Base-by-base conservation (phyloP, 106 monocot species). In the Platanthera zijinensis region DNA sequence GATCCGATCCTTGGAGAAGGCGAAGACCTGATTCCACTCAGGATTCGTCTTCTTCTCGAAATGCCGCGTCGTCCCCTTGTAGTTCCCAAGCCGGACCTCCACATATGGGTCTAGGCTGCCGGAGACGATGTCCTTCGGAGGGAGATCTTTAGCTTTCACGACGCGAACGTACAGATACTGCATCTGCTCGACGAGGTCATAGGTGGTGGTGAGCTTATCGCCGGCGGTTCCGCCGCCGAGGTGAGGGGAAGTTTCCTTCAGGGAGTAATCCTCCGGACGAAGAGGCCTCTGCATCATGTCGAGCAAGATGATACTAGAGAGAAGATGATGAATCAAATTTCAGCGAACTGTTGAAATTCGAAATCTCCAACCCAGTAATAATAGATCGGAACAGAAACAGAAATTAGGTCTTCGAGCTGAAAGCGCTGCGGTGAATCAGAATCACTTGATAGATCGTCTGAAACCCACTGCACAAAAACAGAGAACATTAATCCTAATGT, bases 101-200 rank as follows among this genome's bases (percentile, higher is more conserved):
- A 85, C 85, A 74, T 88, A 88, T 1, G 88, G 85, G 47, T 83
- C 80, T n/a, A 80, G 80, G 12, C 86, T 78, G 9, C 86, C 86
- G 48, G 78, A 79, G 30, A 81, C 15, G 14, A 53, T 2, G 71
- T 85, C 54, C 50, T 79, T 85, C 7, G 80, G 3, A 8, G 92
- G 87, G 3, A 92, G 83, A n/a, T 85, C 90, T 28, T 82, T 86
- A 13, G 89, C 87, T 78, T 87, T 92, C 30, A 85, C 89, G n/a
- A 92, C 89, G 5, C 92, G 80, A 1, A 89, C 92, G 52, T 89
- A 92, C 8, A 92, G 89, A 73, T 92, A 92, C 59, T 85, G 83
- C 85, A 85, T 87, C 77, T 89, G 89, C 79, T 92, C 92, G 0
- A 92, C 92, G 8, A 89, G 89, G 71, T 92, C 92, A 76, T 88